Evolutionary conservation across 2,329 filamentous ascomycete species (phyloP), one percentile per base, ranked within the genome.

Genomic region (Calonectria montana): DNA sequence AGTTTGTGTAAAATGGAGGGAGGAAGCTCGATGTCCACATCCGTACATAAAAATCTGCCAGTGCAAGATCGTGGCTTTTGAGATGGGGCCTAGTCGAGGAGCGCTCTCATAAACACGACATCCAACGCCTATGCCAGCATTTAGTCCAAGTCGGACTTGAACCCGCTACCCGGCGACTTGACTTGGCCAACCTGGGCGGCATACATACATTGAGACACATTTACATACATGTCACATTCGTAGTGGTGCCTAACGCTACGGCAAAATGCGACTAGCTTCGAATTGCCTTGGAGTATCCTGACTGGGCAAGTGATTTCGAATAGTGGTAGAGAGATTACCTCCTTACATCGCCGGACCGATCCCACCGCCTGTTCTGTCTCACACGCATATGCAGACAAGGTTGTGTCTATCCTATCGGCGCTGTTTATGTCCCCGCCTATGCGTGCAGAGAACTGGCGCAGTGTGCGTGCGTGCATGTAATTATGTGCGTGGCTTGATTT

Each of bases 341-440:
- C 53, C 53, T 59, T 35, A 37, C 53, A 59, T 59, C 23, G 12
- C 10, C 23, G 53, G 53, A 59, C n/a, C 53, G 53, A 59, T 39
- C 35, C 41, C 61, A 65, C 62, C 47, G 47, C 55, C 43, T 64
- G 47, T 64, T 64, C 31, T 55, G 68, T 50, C 55, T 67, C 47
- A 50, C 47, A 47, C 57, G 69, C 64, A 71, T 67, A 71, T 67
- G 64, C 55, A 27, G 31, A 37, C 29, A 43, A 63, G 55, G 27
- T 65, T 35, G 47, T 57, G 59, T 23, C 57, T 63, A 63, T 63
- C 45, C 47, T 27, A 50, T 62, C 18, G 53, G 53, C 6, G 35
- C 21, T 27, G 53, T 18, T 35, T 59, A 18, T 39, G 27, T 39
- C 31, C 53, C 37, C 31, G 35, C 12, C 53, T 25, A 39, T 59